Evolutionary conservation across 768 basidiomycete species (phyloP), one percentile per base, ranked within the genome.

Genomic region (Epithele typhae): DNA sequence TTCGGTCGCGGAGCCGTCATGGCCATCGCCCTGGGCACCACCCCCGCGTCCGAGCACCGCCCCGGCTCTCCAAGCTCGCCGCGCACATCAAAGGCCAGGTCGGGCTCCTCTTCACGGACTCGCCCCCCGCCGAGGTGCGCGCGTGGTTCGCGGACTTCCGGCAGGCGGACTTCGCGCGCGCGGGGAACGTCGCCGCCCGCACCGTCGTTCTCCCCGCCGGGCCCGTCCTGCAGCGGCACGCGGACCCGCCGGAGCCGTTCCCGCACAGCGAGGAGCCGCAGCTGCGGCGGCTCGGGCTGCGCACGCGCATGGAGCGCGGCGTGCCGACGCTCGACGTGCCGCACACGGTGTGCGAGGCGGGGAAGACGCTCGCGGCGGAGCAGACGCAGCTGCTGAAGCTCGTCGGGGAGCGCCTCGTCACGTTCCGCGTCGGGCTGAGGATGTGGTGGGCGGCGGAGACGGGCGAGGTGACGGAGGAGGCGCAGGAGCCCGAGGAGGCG

Each of bases 201-300:
- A 85, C 86, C 0, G 78, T 96, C 46, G 69, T 74, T 25, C 72
- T 99, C 15, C 87, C 92, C 14, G 78, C 68, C 49, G 94, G 94
- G 27, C 91, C 95, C 18, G 80, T 97, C 45, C 78, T 93, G 83
- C 78, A 81, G 52, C 77, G 76, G 35, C 76, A 87, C 62, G 84
- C 87, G 3, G 84, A 87, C 52, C 87, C 86, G 0, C 79, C 86
- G 32, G 85, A 93, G 55, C 87, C 91, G 2, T 94, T 98, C 66
- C 92, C 96, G 30, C 93, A 97, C 65, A 93, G 92, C 58, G 92
- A 98, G 71, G 96, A 99, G 52, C 93, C 94, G 18, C 95, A 98
- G 62, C 75, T 99, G 43, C 82, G 96, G 45, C 90, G 89, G 64
- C 78, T 98, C 27, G 96, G 96, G 7, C 69, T 99, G 25, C 73